Base-by-base conservation (phyloP, 2,329 filamentous ascomycete genomes). In the Colletotrichum neosansevieriae region DNA sequence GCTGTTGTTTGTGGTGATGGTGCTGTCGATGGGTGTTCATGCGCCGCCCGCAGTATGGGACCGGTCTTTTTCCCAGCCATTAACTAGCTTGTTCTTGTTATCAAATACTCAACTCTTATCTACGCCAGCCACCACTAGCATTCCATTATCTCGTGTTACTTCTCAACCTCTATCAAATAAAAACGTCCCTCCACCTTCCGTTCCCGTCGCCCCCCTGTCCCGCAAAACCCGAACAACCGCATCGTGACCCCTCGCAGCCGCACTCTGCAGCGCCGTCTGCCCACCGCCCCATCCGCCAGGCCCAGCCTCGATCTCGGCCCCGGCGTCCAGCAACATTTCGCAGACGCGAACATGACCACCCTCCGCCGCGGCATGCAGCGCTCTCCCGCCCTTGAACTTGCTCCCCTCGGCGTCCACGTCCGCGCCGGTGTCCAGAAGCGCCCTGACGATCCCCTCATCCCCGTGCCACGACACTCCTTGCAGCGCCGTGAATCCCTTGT, bases 211-310 rank as follows among this genome's bases (percentile, higher is more conserved):
- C 0, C 83, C 29, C 83, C 76, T 76, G 4, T 76, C 76, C 36
- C 76, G 76, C 63, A 86, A 70, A 5, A 79, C 75, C 63, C 81
- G 76, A 3, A 85, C 74, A 32, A 84, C 72, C 10, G 79, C 79
- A 51, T 81, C 76, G 3, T 80, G 76, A 1, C 78, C 76, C 2
- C 75, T 78, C 0, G 85, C 69, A 9, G 72, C 71, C 13, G 78
- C 79, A 3, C 72, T 76, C 63, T 79, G 78, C 21, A 79, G 53
- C 9, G 79, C 75, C 13, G 77, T 80, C 57, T 77, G 74, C 10
- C 74, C 74, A 29, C 45, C 60, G 15, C 45, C 36, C 51, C 60
- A 45, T 34, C 60, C 45, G n/a, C 60, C 54, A 67, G 76, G 75
- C 58, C 82, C 76, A 67, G 76, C 75, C 58, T 83, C 76, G 13